A percentile compares a stretch with the other conserved stretches of the same genome.
These are phyloP conservation scores for Lentinula raphanica DNA, from an alignment of 768 basidiomycete species.

Conservation along the genomic window DNA sequence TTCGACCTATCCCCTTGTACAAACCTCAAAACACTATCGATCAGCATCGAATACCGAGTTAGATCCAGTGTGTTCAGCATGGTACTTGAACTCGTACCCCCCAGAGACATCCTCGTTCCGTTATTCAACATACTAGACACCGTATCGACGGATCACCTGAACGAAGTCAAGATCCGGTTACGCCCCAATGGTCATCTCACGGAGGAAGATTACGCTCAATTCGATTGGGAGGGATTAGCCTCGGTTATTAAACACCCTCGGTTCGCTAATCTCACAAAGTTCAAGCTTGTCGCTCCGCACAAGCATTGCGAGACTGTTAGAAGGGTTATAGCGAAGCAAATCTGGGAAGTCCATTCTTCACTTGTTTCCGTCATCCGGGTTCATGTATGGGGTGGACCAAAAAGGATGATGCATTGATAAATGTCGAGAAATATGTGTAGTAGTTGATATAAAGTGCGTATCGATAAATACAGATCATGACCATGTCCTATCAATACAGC, in stretches of 20 bases:
- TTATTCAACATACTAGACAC: neutral
- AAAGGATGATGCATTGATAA: neutral
- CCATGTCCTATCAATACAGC: neutral
- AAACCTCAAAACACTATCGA: neutral
- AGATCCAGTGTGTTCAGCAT: neutral
- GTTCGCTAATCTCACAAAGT: neutral
- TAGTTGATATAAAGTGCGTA: too few relatives aligned
- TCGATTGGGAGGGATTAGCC: constrained; percentile 1
- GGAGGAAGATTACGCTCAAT: neutral
- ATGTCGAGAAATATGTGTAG: too few relatives aligned
- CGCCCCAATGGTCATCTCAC: neutral
- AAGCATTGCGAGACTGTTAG: neutral
- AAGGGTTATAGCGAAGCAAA: neutral
- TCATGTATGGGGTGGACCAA: neutral
- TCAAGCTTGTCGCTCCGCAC: neutral
- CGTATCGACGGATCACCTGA: neutral
- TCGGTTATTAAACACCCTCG: neutral
- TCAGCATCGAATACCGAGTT: neutral
- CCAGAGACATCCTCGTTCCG: neutral
- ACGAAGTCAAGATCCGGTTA: neutral
- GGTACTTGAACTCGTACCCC: neutral
- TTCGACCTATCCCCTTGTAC: constrained; percentile 3
- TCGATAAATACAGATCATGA: too few relatives aligned
- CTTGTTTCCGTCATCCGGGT: neutral
- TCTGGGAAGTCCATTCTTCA: neutral